Conservation (phyloP, 306 rosid species). For the Gastrolobium villosum region DNA sequence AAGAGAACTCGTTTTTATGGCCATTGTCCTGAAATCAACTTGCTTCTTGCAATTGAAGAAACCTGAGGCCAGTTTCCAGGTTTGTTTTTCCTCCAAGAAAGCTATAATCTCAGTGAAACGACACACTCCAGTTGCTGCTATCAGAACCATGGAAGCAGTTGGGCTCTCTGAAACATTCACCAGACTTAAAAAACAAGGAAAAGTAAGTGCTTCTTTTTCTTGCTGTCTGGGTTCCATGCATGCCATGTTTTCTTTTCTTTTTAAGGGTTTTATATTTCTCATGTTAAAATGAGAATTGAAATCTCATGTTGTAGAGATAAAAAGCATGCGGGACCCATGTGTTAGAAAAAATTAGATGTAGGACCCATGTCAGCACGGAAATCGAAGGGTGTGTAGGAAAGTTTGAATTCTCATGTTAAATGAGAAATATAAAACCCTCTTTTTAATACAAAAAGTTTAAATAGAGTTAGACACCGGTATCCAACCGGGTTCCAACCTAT, state of each 20-base stretch:
- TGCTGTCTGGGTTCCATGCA: constrained; percentile 1
- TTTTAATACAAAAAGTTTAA: too few relatives aligned
- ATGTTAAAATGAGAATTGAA: too few relatives aligned
- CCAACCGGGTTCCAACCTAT: too few relatives aligned
- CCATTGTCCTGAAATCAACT: constrained; percentile 63
- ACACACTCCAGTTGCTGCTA: constrained; percentile 68
- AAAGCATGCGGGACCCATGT: too few relatives aligned
- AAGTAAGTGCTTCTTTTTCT: constrained; percentile 56
- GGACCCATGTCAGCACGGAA: too few relatives aligned
- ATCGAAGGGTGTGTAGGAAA: too few relatives aligned
- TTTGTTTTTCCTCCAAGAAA: constrained; percentile 44
- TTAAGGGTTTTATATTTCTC: too few relatives aligned
- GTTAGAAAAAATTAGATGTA: too few relatives aligned
- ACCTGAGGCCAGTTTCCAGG: constrained; percentile 47
- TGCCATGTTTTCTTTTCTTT: not conserved
- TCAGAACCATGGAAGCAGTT: constrained; percentile 55
- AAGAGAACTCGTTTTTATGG: constrained; percentile 54
- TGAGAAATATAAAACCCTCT: too few relatives aligned
- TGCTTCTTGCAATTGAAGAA: constrained; percentile 68
- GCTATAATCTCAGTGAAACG: constrained; percentile 51
- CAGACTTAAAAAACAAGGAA: constrained; percentile 69
- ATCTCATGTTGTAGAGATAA: too few relatives aligned
- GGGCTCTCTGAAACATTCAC: constrained; percentile 83
- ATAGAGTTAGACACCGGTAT: too few relatives aligned
- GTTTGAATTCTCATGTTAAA: too few relatives aligned